A percentile compares a stretch with the other conserved stretches of the same genome.
These are phyloP conservation scores for Teratosphaeria nubilosa DNA, from an alignment of 2,329 filamentous ascomycete species.

Conservation along the genomic window DNA sequence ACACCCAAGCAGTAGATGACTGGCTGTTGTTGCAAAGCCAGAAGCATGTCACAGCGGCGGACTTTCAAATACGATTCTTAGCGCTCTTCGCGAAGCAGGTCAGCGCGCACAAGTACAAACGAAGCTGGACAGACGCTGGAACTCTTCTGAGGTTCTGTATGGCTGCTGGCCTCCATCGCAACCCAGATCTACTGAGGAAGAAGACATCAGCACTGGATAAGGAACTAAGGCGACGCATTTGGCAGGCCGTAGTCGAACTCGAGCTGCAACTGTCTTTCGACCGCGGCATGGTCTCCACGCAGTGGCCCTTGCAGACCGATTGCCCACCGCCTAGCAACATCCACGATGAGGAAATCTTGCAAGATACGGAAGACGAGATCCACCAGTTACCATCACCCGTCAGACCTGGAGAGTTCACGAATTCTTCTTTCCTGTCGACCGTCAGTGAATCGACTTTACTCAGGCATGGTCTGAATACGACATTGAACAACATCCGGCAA, in stretches of 20 bases:
- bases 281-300: constrained; percentile 40
- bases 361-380: constrained; percentile 6
- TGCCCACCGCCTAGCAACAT: constrained; percentile 40
- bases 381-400: constrained; percentile 12
- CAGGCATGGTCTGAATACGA: constrained; percentile 17
- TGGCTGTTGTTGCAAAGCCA: constrained; percentile 38
- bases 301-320: constrained; percentile 38
- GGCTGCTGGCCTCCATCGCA: constrained; percentile 44
- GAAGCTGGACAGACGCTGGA: constrained; percentile 43
- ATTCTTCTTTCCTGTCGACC: constrained; percentile 16
- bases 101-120: constrained; percentile 44
- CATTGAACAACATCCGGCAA: constrained; percentile 24
- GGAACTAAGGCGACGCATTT: constrained; percentile 46
- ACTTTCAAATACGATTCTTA: constrained; percentile 44
- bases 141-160: constrained; percentile 44
- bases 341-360: constrained; percentile 38
- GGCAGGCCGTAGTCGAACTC: constrained; percentile 47
- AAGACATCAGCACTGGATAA: constrained; percentile 35
- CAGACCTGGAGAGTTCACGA: constrained; percentile 16
- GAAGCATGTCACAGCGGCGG: constrained; percentile 42
- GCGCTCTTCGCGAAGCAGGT: constrained; percentile 40
- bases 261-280: constrained; percentile 48
- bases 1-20: constrained; percentile 31
- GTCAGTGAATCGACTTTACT: constrained; percentile 16
- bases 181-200: constrained; percentile 31